These are phyloP conservation scores for Trichoderma atrobrunneum DNA, from an alignment of 2,329 filamentous ascomycete genomes.

Conservation along the genomic window DNA sequence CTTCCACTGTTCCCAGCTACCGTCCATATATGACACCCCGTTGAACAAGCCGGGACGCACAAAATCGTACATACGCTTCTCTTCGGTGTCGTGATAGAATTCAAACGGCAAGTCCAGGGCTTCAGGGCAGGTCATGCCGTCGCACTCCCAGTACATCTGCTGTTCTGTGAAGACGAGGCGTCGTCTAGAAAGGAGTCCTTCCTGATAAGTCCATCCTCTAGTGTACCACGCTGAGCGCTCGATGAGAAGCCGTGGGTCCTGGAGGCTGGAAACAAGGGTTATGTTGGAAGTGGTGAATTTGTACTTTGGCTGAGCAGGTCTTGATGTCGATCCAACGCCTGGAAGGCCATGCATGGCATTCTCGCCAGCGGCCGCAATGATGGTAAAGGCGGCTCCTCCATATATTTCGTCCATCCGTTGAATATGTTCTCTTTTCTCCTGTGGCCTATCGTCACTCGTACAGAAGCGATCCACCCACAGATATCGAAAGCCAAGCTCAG, in stretches of 20 bases:
- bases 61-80: constrained; percentile 37
- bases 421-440: constrained; percentile 33
- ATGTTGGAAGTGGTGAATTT: constrained; percentile 32
- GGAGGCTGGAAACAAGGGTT: constrained; percentile 34
- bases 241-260: constrained; percentile 31
- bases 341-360: constrained; percentile 36
- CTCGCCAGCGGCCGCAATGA: constrained; percentile 38
- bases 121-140: constrained; percentile 38
- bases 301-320: constrained; percentile 32
- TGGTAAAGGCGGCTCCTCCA: constrained; percentile 34
- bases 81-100: constrained; percentile 32
- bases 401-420: constrained; percentile 40
- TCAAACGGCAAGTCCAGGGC: constrained; percentile 33
- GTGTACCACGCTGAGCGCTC: constrained; percentile 35
- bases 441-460: constrained; percentile 27
- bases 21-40: constrained; percentile 35
- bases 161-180: constrained; percentile 40
- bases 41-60: constrained; percentile 36
- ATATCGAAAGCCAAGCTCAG: constrained; percentile 33
- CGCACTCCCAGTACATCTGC: constrained; percentile 42
- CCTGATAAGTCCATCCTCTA: constrained; percentile 41
- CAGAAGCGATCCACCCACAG: constrained; percentile 41
- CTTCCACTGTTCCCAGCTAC: constrained; percentile 38
- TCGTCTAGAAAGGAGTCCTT: constrained; percentile 36
- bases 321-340: constrained; percentile 31